Evolutionary conservation across 192 early-diverging fungal species (phyloP).

Genomic region (Tieghemiomyces parasiticus): DNA sequence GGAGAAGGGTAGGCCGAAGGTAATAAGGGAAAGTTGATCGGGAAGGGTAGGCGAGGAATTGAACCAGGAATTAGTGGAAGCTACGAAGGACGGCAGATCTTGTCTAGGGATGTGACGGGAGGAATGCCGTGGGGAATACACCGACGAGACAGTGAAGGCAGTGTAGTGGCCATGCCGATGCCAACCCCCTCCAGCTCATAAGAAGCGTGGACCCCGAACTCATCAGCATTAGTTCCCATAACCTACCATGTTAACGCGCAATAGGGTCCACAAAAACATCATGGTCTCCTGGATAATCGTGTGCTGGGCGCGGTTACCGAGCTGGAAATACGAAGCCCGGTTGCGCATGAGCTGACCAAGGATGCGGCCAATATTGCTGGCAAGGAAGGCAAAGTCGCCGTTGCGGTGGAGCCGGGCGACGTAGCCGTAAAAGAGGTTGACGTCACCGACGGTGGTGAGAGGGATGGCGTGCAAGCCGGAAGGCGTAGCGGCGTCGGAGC

Average conservation of each 20-base stretch:
- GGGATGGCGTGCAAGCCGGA: conserved; percentile 21
- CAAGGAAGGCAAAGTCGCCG: conserved; percentile 71
- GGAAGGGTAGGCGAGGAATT: too few species aligned
- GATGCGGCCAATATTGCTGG: conserved; percentile 63
- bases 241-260: conserved; percentile 63
- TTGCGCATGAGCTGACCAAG: conserved; percentile 60
- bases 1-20: too few species aligned
- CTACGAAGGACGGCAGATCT: too few species aligned
- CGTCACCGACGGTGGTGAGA: conserved; percentile 22
- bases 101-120: too few species aligned
- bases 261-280: conserved; percentile 73
- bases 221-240: too few species aligned
- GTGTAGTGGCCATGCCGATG: too few species aligned
- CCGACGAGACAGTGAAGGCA: too few species aligned
- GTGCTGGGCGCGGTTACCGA: conserved; percentile 23
- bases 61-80: too few species aligned
- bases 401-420: conserved; percentile 63
- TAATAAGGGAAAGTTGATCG: too few species aligned
- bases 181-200: too few species aligned
- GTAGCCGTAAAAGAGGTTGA: conserved; percentile 68
- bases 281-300: conserved; percentile 43
- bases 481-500: conserved; percentile 16
- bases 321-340: conserved; percentile 22
- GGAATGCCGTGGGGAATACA: too few species aligned
- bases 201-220: too few species aligned